A percentile compares a stretch with the other conserved stretches of the same genome.
Evolutionary conservation across 2,329 filamentous ascomycete species (phyloP).

Genomic region (Xylariaceae sp.): DNA sequence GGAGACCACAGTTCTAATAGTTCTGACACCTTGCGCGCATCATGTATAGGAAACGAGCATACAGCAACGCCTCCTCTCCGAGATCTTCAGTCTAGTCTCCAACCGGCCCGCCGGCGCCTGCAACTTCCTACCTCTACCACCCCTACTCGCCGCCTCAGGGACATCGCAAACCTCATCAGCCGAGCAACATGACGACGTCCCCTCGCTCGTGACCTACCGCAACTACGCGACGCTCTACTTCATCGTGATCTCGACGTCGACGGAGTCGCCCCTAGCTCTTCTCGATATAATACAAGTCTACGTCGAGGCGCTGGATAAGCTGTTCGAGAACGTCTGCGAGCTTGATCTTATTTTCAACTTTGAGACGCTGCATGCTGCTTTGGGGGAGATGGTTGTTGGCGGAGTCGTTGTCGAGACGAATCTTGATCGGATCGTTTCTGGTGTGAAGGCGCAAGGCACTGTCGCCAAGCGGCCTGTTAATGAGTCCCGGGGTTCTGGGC

Average conservation of each 20-base stretch:
- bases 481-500: conserved; percentile 49
- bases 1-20: background rate
- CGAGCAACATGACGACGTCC: conserved; percentile 77
- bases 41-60: conserved; percentile 80
- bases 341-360: conserved; percentile 98
- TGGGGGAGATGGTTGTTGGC: conserved; percentile 92
- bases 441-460: conserved; percentile 71
- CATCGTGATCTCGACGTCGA: conserved; percentile 94
- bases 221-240: conserved; percentile 98
- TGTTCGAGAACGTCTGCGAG: conserved; percentile 99
- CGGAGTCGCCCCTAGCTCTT: conserved; percentile 89
- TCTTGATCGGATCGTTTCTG: conserved; percentile 80
- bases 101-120: conserved; percentile 88
- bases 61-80: conserved; percentile 91
- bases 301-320: conserved; percentile 86
- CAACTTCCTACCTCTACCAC: conserved; percentile 86
- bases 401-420: conserved; percentile 93
- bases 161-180: conserved; percentile 61
- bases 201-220: conserved; percentile 93
- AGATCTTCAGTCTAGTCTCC: conserved; percentile 94
- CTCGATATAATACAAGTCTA: conserved; percentile 98
- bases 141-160: conserved; percentile 59
- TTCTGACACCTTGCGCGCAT: background rate
- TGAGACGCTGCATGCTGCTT: conserved; percentile 86
- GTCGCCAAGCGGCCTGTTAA: conserved; percentile 78